These are phyloP conservation scores for Iris pallida DNA, from an alignment of 116 monocot genomes.

Conservation along the genomic window DNA sequence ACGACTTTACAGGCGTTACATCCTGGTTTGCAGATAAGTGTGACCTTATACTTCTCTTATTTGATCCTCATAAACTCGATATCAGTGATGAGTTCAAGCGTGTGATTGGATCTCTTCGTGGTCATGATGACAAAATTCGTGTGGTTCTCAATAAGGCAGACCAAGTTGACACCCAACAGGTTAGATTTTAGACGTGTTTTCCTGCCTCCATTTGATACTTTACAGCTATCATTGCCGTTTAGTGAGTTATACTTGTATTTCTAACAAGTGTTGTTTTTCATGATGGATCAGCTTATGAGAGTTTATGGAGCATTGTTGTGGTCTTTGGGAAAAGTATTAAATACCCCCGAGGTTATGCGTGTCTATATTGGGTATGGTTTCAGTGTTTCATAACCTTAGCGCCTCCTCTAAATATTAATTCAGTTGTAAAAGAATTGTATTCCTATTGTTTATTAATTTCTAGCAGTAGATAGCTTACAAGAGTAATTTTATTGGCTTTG, in stretches of 20 bases:
- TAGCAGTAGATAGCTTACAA: neutral
- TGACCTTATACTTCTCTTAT: slow-evolving; percentile 87
- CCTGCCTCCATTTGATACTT: neutral
- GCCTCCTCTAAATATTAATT: neutral
- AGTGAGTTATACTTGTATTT: neutral
- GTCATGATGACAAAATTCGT: slow-evolving; percentile 92
- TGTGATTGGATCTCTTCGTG: slow-evolving; percentile 75
- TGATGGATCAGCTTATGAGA: slow-evolving; percentile 71
- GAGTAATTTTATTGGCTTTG: neutral
- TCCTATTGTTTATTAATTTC: neutral
- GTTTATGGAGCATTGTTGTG: slow-evolving; percentile 92
- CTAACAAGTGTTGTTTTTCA: neutral
- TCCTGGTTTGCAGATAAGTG: slow-evolving; percentile 95
- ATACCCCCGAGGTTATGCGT: slow-evolving; percentile 86
- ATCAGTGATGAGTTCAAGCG: slow-evolving; percentile 93
- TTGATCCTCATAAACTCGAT: slow-evolving; percentile 93
- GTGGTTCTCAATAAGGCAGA: slow-evolving; percentile 89
- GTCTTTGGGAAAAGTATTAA: slow-evolving; percentile 87
- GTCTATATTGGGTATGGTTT: slow-evolving; percentile 77
- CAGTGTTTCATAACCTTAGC: neutral
- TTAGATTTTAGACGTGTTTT: slow-evolving; percentile 3
- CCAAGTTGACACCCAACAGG: slow-evolving; percentile 91
- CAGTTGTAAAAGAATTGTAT: neutral
- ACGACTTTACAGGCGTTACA: slow-evolving; percentile 85
- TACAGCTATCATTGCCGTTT: neutral